Base-by-base conservation (phyloP, 225 moss, liverwort and hornwort species). In the Polytrichum commune region DNA sequence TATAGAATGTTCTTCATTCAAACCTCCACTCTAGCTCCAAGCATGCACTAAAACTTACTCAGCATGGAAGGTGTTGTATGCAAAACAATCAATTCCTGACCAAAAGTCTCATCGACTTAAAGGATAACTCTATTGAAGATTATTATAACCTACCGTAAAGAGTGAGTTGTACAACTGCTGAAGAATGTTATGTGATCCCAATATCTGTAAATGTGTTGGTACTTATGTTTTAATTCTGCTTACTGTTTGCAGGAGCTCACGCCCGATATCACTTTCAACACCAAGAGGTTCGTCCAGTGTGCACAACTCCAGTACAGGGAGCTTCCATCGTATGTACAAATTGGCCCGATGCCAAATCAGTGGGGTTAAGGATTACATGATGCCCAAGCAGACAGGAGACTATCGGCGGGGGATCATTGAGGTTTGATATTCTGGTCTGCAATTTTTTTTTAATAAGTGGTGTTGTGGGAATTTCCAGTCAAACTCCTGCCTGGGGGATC, bases 371-470 rank as follows among this genome's bases (percentile, higher is more conserved):
- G 93, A 93, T 10, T 77, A 83, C 54, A 81, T 87, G 67, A 76
- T 84, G 73, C 89, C 86, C 3, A 91, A 93, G 63, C 88, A 86
- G 63, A 73, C 80, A 24, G 86, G 85, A 6, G 94, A 98, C 78
- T 90, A 76, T 54, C 85, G 97, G 58, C 86, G 87, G 76, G 97
- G 97, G 30, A 76, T 98, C 35, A 84, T 98, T 68, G 97, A 98
- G 95, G 97, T 98, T 73, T 62, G 75, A 58, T 58, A 23, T 24
- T 58, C 3, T 58, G 46, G 3, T 7, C 16, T 46, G 46, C 16
- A 46, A 46, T 13, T 13, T 46, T 13, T 13, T 46, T 46, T 46
- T 13, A 46, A 46, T 38, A 38, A 4, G 13, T 16, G 13, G 16
- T 16, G 46, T 46, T 46, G 46, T 46, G 46, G 13, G 46, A 46